Base-by-base conservation (phyloP, 2,329 filamentous ascomycete genomes). In the Curvularia spicifera region DNA sequence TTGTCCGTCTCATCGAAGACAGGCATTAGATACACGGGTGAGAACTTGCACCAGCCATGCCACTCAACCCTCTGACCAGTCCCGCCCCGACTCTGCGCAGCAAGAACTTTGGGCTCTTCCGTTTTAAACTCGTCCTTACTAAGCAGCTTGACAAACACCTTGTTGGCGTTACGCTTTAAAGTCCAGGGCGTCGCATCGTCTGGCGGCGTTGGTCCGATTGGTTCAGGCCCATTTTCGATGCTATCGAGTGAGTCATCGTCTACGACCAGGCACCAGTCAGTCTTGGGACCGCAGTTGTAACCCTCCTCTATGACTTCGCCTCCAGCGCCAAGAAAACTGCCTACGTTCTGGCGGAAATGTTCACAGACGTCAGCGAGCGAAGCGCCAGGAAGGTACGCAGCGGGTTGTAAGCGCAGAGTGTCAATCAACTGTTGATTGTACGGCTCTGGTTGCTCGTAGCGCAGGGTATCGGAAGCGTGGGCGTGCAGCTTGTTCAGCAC, bases 391-490 rank as follows among this genome's bases (percentile, higher is more conserved):
- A 59, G 35, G 24, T 49, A 49, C 22, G 24, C 48, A 50, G 44
- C 52, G n/a, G 49, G 31, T 2, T 56, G 20, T 0, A 56, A 29
- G 49, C 48, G 57, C 31, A 59, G 50, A 9, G 49, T 29, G 13
- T 56, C 52, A 20, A 59, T 59, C 12, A 56, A 22, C 4, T 42
- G n/a, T 46, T 59, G 52, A 35, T 56, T 50, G 52, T 56, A 59
- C 29, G 57, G 57, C 44, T 26, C 43, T 35, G 57, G 52, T 2
- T 56, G 24, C 6, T n/a, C n/a, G 22, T 52, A 53, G 44, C 48
- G 48, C 29, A 56, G 48, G 35, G 8, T 49, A 6, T 59, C 48
- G 26, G 37, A 9, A 42, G 48, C 37, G 48, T 51, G 37, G 9
- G 24, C 48, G 26, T 22, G 15, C 39, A 43, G 26, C 37, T 51